phyloP scores from a whole-genome alignment of 176 grass and related monocot genomes.

The Oryza nivara region DNA sequence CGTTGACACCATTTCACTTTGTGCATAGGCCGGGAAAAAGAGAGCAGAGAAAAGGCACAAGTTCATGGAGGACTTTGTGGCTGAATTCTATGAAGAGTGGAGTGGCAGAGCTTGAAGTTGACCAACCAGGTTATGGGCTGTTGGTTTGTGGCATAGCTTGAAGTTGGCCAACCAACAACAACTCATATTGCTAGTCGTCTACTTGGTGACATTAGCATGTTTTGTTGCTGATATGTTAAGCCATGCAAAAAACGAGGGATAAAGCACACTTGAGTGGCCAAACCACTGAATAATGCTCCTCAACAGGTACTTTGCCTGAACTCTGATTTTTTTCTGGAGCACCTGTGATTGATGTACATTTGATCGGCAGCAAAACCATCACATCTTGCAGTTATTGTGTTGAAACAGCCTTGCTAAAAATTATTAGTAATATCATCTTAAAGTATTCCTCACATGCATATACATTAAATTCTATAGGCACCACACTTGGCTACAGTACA shows the following conservation, averaged over 20 bases:
- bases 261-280: not conserved
- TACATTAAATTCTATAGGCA: slow-evolving; percentile 36
- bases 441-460: slow-evolving; percentile 34
- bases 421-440: slow-evolving; percentile 25
- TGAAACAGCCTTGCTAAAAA: slow-evolving; percentile 15
- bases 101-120: slow-evolving; percentile 73
- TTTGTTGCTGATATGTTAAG: slow-evolving; percentile 5
- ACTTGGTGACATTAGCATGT: not conserved
- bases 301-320: not conserved
- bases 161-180: slow-evolving; percentile 53
- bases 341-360: not conserved
- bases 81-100: slow-evolving; percentile 94
- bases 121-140: slow-evolving; percentile 24
- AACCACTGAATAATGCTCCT: slow-evolving; percentile 4
- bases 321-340: not conserved
- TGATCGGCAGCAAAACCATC: not conserved
- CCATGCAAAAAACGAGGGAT: not conserved
- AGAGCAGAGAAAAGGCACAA: slow-evolving; percentile 83
- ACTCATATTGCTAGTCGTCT: slow-evolving; percentile 14
- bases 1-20: slow-evolving; percentile 13
- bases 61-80: slow-evolving; percentile 84
- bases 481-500: slow-evolving; percentile 24
- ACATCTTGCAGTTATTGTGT: slow-evolving; percentile 5
- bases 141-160: slow-evolving; percentile 43
- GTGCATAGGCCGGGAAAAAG: slow-evolving; percentile 71